phyloP scores from a whole-genome alignment of 441 rosid genomes.

The Erodium moschatum region DNA sequence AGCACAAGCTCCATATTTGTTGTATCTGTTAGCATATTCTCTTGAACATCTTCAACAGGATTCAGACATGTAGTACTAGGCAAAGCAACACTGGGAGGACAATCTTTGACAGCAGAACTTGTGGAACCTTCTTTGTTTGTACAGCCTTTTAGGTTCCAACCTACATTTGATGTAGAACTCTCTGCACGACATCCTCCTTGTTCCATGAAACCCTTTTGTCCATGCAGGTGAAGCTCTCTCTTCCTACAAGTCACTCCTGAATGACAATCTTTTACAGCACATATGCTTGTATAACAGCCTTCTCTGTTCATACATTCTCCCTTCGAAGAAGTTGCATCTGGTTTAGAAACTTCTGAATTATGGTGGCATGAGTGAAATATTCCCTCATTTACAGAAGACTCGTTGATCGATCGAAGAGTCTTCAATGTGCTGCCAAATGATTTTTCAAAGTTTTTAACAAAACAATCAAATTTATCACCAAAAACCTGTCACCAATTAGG shows the following conservation, averaged over 20 bases:
- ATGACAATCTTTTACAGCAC: slow-evolving; percentile 17
- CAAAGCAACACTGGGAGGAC: not conserved
- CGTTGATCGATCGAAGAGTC: slow-evolving; percentile 60
- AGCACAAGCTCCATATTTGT: slow-evolving; percentile 35
- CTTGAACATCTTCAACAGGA: slow-evolving; percentile 36
- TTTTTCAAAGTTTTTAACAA: slow-evolving; percentile 60
- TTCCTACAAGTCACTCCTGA: slow-evolving; percentile 16
- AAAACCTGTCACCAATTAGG: slow-evolving; percentile 49
- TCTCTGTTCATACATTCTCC: slow-evolving; percentile 18
- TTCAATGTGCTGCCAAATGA: slow-evolving; percentile 75
- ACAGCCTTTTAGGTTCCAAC: not conserved
- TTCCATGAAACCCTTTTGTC: not conserved
- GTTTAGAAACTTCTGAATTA: slow-evolving; percentile 23
- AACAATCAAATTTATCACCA: slow-evolving; percentile 54
- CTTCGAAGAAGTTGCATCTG: slow-evolving; percentile 9
- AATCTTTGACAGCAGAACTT: slow-evolving; percentile 10
- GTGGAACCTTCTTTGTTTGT: slow-evolving; percentile 8
- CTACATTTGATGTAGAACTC: slow-evolving; percentile 3
- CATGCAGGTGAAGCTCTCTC: not conserved
- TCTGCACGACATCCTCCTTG: not conserved
- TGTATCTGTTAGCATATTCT: slow-evolving; percentile 22
- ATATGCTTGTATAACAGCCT: slow-evolving; percentile 23
- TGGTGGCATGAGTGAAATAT: slow-evolving; percentile 20
- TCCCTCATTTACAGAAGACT: slow-evolving; percentile 30
- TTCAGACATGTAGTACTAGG: not conserved